Evolutionary conservation across 2,329 filamentous ascomycete species (phyloP).

Genomic region (Beauveria brongniartii): DNA sequence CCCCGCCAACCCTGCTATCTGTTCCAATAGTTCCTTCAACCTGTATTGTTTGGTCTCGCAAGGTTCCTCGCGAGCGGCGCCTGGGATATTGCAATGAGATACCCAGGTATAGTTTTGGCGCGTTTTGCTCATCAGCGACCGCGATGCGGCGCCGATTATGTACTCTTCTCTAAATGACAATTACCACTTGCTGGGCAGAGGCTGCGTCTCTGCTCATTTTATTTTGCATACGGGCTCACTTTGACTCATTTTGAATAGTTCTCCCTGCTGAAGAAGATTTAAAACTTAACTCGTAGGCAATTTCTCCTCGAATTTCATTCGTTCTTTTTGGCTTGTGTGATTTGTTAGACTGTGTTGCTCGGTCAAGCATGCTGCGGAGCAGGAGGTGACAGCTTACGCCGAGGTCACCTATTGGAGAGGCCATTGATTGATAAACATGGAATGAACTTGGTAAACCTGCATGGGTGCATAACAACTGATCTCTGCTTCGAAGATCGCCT

Average conservation of each 20-base stretch:
- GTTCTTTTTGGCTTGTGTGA: neutral
- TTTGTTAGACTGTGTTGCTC: no score
- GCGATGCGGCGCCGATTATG: conserved; percentile 21
- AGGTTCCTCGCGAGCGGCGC: conserved; percentile 33
- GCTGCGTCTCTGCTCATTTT: conserved; percentile 3
- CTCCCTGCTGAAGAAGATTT: neutral
- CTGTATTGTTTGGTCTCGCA: conserved; percentile 30
- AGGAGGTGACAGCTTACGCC: no score
- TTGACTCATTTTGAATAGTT: neutral
- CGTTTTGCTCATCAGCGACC: conserved; percentile 20
- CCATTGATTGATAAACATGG: neutral
- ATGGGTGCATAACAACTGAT: neutral
- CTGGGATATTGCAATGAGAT: conserved; percentile 37
- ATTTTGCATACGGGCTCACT: neutral
- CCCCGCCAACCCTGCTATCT: conserved; percentile 24
- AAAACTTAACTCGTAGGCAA: neutral
- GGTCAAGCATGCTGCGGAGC: no score
- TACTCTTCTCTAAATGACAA: conserved; percentile 18
- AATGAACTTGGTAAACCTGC: neutral
- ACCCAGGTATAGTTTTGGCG: conserved; percentile 23
- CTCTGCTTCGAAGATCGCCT: neutral
- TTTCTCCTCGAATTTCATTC: neutral
- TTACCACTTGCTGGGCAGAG: conserved; percentile 12
- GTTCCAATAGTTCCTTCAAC: conserved; percentile 32
- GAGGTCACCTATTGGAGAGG: neutral